phyloP scores from a whole-genome alignment of 148 eudicot species.

The Linanthus parryae region DNA sequence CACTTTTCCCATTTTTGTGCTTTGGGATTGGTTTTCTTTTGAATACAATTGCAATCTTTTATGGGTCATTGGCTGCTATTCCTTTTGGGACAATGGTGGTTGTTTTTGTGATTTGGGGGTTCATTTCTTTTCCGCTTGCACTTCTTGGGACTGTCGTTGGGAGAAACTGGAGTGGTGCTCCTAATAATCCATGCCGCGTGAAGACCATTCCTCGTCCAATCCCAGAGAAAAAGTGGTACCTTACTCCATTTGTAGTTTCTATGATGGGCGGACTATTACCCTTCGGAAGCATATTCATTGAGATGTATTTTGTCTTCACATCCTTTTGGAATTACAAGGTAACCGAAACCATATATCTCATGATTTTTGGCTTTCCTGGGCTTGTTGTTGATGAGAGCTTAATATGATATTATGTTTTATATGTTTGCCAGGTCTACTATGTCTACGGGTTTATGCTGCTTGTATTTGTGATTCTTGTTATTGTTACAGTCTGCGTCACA shows the following conservation, averaged over 20 bases:
- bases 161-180: slow-evolving; percentile 83
- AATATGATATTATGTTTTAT: slow-evolving; percentile 1
- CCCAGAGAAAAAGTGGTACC: slow-evolving; percentile 92
- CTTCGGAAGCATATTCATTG: slow-evolving; percentile 83
- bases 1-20: slow-evolving; percentile 78
- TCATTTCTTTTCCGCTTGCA: slow-evolving; percentile 85
- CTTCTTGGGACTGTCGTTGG: slow-evolving; percentile 85
- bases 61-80: slow-evolving; percentile 85
- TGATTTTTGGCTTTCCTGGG: background rate
- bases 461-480: slow-evolving; percentile 77
- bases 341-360: slow-evolving; percentile 3
- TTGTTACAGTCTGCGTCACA: slow-evolving; percentile 91
- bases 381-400: background rate
- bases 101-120: slow-evolving; percentile 74
- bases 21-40: slow-evolving; percentile 69
- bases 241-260: slow-evolving; percentile 67
- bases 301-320: slow-evolving; percentile 76
- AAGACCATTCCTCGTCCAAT: slow-evolving; percentile 89
- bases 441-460: slow-evolving; percentile 91
- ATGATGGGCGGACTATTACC: slow-evolving; percentile 82
- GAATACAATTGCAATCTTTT: slow-evolving; percentile 74
- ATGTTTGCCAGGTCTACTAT: slow-evolving; percentile 70
- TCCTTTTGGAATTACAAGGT: slow-evolving; percentile 95
- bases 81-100: slow-evolving; percentile 84
- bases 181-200: slow-evolving; percentile 83